Percentiles rank a stretch among this genome's conserved stretches.
Conservation (phyloP, 129 eudicot species). For the Scalesia atractyloides region DNA sequence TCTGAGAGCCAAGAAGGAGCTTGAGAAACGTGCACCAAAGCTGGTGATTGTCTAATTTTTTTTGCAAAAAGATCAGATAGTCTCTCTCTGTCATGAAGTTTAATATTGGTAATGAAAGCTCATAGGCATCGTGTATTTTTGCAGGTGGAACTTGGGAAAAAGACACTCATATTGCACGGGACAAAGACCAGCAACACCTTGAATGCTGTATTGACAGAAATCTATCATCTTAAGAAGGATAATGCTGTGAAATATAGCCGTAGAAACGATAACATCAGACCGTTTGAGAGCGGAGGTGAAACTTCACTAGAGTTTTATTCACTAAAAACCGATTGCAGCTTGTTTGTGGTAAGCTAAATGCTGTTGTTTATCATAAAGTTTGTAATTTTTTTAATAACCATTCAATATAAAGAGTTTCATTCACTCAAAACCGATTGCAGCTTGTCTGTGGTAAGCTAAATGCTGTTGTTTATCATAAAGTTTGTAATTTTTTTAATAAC, state of each 20-base stretch:
- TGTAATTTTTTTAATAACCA: too few relatives aligned
- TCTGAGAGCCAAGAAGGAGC: slow-evolving; percentile 71
- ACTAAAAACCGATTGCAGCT: slow-evolving; percentile 86
- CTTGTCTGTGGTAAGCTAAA: slow-evolving; percentile 70
- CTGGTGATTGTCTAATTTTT: slow-evolving; percentile 48
- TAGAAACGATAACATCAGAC: slow-evolving; percentile 80
- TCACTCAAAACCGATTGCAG: slow-evolving; percentile 94
- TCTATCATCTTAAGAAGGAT: slow-evolving; percentile 85
- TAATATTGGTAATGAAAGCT: not conserved
- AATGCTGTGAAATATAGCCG: slow-evolving; percentile 67
- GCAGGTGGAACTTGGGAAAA: slow-evolving; percentile 89
- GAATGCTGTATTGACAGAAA: slow-evolving; percentile 71
- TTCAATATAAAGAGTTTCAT: slow-evolving; percentile 56
- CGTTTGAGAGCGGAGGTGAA: slow-evolving; percentile 96
- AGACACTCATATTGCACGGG: slow-evolving; percentile 84
- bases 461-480: not conserved
- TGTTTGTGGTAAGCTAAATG: slow-evolving; percentile 69
- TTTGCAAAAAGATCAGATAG: not conserved
- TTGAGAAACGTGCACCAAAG: slow-evolving; percentile 86
- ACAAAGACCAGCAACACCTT: slow-evolving; percentile 77
- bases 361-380: not conserved
- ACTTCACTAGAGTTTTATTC: slow-evolving; percentile 86
- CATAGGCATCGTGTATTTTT: slow-evolving; percentile 6
- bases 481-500: not conserved
- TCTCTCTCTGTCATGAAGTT: not conserved